These are phyloP conservation scores for Thuidium tamariscinum DNA, from an alignment of 225 moss, liverwort and hornwort species.

Conservation along the genomic window DNA sequence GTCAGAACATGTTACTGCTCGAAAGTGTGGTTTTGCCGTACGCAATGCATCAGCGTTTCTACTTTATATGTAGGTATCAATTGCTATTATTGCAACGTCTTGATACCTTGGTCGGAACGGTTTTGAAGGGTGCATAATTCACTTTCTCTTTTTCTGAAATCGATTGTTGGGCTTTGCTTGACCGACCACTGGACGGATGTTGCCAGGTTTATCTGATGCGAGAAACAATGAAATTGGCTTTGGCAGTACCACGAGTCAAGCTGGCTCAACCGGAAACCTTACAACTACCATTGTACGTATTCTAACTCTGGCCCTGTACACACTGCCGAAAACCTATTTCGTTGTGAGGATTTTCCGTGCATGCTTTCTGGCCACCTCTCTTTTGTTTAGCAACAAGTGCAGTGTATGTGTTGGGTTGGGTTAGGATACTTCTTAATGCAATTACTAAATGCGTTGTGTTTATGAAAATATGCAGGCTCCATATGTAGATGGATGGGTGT, in stretches of 20 bases:
- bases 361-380: not conserved
- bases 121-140: not conserved
- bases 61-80: not conserved
- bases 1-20: not conserved
- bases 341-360: not conserved
- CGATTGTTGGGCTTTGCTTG: not conserved
- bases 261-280: constrained; percentile 30
- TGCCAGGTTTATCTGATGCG: constrained; percentile 65
- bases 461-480: constrained; percentile 40
- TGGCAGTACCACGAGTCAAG: constrained; percentile 30
- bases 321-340: not conserved
- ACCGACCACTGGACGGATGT: not conserved
- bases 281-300: constrained; percentile 32
- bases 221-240: constrained; percentile 64
- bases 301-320: not conserved
- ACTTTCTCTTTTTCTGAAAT: not conserved
- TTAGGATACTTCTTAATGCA: not conserved
- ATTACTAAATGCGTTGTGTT: not conserved
- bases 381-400: not conserved
- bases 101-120: not conserved
- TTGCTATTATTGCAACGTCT: not conserved
- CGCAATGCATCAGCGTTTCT: not conserved
- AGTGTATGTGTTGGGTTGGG: not conserved
- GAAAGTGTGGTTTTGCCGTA: not conserved
- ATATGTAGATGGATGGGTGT: constrained; percentile 56